Evolutionary conservation across 2,329 filamentous ascomycete genomes (phyloP).

Genomic region (Ambrosiella cleistominuta): DNA sequence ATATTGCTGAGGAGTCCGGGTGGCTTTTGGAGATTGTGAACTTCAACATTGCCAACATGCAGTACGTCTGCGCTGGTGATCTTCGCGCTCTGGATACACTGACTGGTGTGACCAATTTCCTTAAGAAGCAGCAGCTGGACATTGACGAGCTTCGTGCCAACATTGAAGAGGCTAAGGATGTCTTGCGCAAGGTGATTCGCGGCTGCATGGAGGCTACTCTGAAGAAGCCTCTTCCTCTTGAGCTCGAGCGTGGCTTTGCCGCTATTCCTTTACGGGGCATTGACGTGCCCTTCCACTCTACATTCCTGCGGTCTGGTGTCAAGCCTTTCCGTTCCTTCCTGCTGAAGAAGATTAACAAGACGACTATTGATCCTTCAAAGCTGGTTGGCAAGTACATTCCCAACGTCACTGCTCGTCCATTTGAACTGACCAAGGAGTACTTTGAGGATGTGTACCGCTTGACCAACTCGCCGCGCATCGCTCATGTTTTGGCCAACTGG

Average conservation of each 20-base stretch:
- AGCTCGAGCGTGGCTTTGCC: conserved; percentile 86
- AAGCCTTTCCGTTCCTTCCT: conserved; percentile 98
- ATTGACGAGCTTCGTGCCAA: conserved; percentile 83
- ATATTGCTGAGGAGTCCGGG: conserved; percentile 78
- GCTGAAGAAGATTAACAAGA: conserved; percentile 99
- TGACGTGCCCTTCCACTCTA: conserved; percentile 97
- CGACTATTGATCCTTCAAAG: conserved; percentile 91
- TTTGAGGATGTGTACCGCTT: conserved; percentile 96
- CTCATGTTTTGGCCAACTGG: conserved; percentile 72
- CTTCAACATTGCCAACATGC: conserved; percentile 66
- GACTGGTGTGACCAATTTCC: conserved; percentile 74
- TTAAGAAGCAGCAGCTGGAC: conserved; percentile 94
- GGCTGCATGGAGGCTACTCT: conserved; percentile 75
- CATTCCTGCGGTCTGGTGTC: conserved; percentile 91
- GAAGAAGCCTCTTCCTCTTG: conserved; percentile 71
- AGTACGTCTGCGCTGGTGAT: conserved; percentile 57
- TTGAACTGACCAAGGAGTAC: conserved; percentile 93
- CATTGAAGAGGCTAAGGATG: conserved; percentile 78
- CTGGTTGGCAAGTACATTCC: conserved; percentile 97
- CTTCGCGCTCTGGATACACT: conserved; percentile 54
- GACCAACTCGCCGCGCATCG: conserved; percentile 69
- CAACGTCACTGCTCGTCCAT: conserved; percentile 91
- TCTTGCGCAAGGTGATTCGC: conserved; percentile 78
- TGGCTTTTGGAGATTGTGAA: conserved; percentile 99
- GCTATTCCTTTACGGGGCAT: conserved; percentile 95